Percentiles rank a stretch among this genome's conserved stretches.
Conservation (phyloP, 1,139 yeast genomes). For the Debaryomyces nepalensis region DNA sequence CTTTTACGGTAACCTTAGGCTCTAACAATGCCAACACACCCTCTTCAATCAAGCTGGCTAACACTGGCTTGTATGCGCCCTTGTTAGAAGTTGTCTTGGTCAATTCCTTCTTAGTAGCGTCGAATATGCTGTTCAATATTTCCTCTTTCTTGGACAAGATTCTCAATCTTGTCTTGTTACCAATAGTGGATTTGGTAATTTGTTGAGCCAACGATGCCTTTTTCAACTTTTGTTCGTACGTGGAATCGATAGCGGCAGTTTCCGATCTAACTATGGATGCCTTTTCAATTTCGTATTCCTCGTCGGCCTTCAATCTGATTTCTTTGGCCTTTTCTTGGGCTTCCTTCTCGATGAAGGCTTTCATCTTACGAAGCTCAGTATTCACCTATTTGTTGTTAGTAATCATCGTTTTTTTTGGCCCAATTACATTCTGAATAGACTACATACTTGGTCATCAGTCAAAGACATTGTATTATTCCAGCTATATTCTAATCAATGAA, state of each 20-base stretch:
- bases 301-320: constrained; percentile 93
- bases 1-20: constrained; percentile 62
- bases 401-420: not conserved
- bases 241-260: constrained; percentile 82
- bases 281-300: constrained; percentile 97
- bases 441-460: constrained; percentile 54
- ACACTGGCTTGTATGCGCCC: constrained; percentile 66
- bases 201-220: constrained; percentile 93
- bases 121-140: constrained; percentile 74
- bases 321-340: constrained; percentile 99
- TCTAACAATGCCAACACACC: constrained; percentile 79
- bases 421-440: not conserved
- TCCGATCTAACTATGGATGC: constrained; percentile 93
- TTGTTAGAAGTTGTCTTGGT: constrained; percentile 52
- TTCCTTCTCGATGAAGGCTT: constrained; percentile 97
- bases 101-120: constrained; percentile 67
- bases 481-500: not conserved
- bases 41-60: constrained; percentile 83
- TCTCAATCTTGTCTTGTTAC: constrained; percentile 92
- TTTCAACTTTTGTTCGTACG: constrained; percentile 82
- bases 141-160: constrained; percentile 86
- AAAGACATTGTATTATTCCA: constrained; percentile 38
- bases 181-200: constrained; percentile 91
- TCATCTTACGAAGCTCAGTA: constrained; percentile 96
- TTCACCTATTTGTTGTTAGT: constrained; percentile 61